Base-by-base conservation (phyloP, 495 filamentous ascomycete genomes). In the Trichoderma orchidacearum region DNA sequence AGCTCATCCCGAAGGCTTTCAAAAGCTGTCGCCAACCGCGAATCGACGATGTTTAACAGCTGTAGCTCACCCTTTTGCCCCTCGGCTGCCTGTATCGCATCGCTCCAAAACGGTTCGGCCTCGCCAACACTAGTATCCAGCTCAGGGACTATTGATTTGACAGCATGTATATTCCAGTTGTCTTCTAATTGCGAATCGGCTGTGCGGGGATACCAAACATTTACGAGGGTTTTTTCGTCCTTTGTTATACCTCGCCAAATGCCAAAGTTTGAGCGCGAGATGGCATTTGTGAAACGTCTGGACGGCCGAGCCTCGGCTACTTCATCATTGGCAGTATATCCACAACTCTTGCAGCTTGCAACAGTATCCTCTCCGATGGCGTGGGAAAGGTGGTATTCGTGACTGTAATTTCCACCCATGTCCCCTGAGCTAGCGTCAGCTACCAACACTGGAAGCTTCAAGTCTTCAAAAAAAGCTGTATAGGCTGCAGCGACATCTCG, bases 381-480 rank as follows among this genome's bases (percentile, higher is more conserved):
- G n/a, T 84, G 86, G 21, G 84, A 74, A 53, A 95, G 85, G 63
- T 96, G 91, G 65, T 91, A 97, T 63, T 98, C 93, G 69, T 98
- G 93, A 62, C 90, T 96, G 13, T 96, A 67, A 56, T 82, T 84
- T 8, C 93, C 93, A 28, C 93, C 93, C 79, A 98, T 98, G 53
- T 86, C 86, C n/a, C 93, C 93, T 1, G 92, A 95, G 67, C 91
- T 89, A 7, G 93, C 93, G 60, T 87, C 83, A 5, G 92, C 92
- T 21, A 90, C 83, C 3, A 96, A 64, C 60, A 87, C 89, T 1
- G 90, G 90, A 9, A 98, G 72, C 61, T 84, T 88, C 18, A 98
- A 73, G 58, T 95, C 89, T 36, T 86, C 68, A 59, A 98, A 96
- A 28, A 97, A 74, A 5, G 72, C 70, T 18, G 70, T 70, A 66